Percentiles rank a stretch among this genome's conserved stretches.
Evolutionary conservation across 2,329 filamentous ascomycete genomes (phyloP).

Genomic region (Monilinia fructigena): DNA sequence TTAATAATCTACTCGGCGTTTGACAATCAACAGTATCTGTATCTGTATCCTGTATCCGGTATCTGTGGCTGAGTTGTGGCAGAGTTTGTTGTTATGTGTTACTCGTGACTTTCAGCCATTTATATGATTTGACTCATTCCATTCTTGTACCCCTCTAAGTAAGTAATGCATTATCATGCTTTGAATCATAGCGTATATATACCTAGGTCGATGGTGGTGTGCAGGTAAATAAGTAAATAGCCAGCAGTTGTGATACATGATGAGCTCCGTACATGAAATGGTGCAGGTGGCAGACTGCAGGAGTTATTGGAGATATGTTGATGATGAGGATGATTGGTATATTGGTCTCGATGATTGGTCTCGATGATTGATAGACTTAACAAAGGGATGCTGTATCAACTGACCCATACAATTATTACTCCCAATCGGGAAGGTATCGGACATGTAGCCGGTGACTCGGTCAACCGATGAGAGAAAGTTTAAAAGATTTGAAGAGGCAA

Average conservation of each 20-base stretch:
- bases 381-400: slow-evolving; percentile 10
- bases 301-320: background rate
- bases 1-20: too few relatives aligned
- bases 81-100: background rate
- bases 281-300: slow-evolving; percentile 8
- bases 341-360: background rate
- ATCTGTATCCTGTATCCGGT: too few relatives aligned
- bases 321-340: slow-evolving; percentile 4
- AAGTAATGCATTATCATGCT: background rate
- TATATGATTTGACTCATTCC: slow-evolving; percentile 1
- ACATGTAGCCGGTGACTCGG: slow-evolving; percentile 19
- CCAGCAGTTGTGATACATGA: background rate
- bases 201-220: background rate
- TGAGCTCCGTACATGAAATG: background rate
- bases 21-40: too few relatives aligned
- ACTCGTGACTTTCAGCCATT: background rate
- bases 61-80: background rate
- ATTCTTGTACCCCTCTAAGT: background rate
- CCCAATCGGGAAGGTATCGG: slow-evolving; percentile 18
- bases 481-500: background rate
- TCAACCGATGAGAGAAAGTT: background rate
- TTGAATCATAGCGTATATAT: background rate
- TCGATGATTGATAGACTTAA: background rate
- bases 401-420: slow-evolving; percentile 6
- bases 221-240: background rate